These are phyloP conservation scores for Paramecium octaurelia DNA, from an alignment of 73 alveolate species.

Conservation along the genomic window DNA sequence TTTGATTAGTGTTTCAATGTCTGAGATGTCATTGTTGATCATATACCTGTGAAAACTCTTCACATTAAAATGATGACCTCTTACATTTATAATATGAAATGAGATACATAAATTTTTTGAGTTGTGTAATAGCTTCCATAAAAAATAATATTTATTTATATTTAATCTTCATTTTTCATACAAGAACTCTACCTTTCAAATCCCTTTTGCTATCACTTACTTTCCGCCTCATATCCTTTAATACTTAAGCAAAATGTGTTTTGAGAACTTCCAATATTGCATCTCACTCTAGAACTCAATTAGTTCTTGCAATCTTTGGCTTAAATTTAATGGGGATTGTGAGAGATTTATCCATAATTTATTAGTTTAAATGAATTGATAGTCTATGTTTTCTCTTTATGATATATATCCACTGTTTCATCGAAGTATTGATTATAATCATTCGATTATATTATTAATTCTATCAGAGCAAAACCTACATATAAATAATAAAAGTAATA, in stretches of 20 bases:
- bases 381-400: no score
- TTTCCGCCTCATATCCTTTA: not conserved
- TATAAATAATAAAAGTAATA: no score
- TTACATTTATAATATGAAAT: not conserved
- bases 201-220: not conserved
- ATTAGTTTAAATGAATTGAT: no score
- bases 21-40: constrained; percentile 29
- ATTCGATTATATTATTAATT: no score
- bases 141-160: constrained; percentile 1
- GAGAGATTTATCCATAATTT: no score
- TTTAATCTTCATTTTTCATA: not conserved
- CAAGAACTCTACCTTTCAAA: not conserved
- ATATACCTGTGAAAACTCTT: not conserved
- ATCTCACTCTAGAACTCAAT: not conserved
- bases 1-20: not conserved
- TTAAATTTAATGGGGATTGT: no score
- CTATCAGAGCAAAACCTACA: not conserved
- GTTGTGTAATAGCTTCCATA: constrained; percentile 41
- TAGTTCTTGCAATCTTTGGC: no score
- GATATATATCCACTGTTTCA: not conserved
- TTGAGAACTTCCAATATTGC: not conserved
- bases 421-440: no score
- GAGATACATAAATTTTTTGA: constrained; percentile 17
- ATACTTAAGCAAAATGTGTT: not conserved
- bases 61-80: constrained; percentile 43